Evolutionary conservation across 106 monocot genomes (phyloP).

Genomic region (Allium cepa): DNA sequence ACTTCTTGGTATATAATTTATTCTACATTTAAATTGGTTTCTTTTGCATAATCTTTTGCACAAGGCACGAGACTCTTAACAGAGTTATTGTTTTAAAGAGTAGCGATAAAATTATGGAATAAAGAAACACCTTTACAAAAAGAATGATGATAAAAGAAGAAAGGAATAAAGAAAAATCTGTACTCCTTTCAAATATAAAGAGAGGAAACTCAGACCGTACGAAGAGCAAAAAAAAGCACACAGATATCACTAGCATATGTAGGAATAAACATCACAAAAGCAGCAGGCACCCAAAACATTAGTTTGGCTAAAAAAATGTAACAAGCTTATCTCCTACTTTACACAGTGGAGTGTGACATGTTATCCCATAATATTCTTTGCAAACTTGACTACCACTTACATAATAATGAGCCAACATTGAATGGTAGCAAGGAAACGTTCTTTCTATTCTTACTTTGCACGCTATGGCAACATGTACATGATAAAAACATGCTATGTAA

Average conservation of each 20-base stretch:
- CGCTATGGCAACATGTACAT: no score
- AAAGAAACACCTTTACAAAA: slow-evolving; percentile 1
- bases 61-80: no score
- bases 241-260: not conserved
- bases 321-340: not conserved
- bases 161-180: not conserved
- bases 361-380: not conserved
- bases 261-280: no score
- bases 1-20: no score
- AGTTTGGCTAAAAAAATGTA: not conserved
- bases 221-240: not conserved
- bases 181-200: no score
- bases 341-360: slow-evolving; percentile 6
- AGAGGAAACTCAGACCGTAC: not conserved
- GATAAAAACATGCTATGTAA: no score
- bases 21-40: no score
- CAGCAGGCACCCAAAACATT: not conserved
- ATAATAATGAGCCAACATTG: no score
- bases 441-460: no score
- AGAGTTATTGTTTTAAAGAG: not conserved
- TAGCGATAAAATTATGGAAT: not conserved
- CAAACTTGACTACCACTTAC: no score
- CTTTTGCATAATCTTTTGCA: no score
- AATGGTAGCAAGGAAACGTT: no score
- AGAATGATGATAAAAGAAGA: not conserved